Evolutionary conservation across 148 eudicot species (phyloP).

Genomic region (Pouteria glomerata): DNA sequence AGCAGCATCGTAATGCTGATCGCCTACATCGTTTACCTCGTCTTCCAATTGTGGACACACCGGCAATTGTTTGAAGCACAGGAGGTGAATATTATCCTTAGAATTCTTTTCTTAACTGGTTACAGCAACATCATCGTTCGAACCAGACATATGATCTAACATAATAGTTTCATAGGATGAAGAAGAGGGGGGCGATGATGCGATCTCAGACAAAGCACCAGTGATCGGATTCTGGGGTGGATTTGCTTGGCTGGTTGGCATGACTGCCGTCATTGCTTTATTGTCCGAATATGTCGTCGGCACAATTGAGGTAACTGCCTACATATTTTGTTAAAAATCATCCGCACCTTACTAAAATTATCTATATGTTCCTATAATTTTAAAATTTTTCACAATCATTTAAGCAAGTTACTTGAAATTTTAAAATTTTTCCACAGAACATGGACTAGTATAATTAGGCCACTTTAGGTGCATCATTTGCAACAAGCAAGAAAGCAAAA

Average conservation of each 20-base stretch:
- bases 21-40: conserved; percentile 62
- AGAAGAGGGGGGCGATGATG: conserved; percentile 42
- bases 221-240: conserved; percentile 83
- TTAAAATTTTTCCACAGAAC: too few species aligned
- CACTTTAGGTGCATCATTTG: too few species aligned
- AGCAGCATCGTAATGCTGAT: conserved; percentile 73
- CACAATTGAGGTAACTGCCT: conserved; percentile 83
- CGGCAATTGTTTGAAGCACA: conserved; percentile 56
- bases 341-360: too few species aligned
- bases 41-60: conserved; percentile 92
- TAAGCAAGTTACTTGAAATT: too few species aligned
- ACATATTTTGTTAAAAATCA: too few species aligned
- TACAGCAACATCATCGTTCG: not conserved
- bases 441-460: too few species aligned
- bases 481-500: too few species aligned
- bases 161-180: not conserved
- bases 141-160: not conserved
- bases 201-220: conserved; percentile 35
- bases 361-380: too few species aligned
- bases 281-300: conserved; percentile 83
- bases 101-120: not conserved
- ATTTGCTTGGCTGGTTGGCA: conserved; percentile 64
- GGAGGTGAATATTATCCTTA: conserved; percentile 34
- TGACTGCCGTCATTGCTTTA: conserved; percentile 71
- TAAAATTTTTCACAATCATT: too few species aligned